phyloP scores from a whole-genome alignment of 176 grass and related monocot genomes.

The Neostapfia colusana region DNA sequence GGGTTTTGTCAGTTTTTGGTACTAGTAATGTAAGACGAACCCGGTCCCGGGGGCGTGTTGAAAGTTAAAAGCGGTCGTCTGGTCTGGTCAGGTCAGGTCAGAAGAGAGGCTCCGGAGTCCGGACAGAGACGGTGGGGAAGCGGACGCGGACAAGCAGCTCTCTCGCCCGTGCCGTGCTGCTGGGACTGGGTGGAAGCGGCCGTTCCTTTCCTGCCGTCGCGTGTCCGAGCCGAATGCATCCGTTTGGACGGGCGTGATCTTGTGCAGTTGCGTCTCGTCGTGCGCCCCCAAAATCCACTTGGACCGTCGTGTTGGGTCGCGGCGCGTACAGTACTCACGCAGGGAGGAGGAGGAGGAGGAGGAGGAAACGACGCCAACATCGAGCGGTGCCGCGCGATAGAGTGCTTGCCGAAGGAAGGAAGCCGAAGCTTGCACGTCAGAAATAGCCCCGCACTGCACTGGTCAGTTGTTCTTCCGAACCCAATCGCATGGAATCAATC shows the following conservation, averaged over 20 bases:
- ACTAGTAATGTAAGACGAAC: neutral
- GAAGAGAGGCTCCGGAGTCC: too few relatives aligned
- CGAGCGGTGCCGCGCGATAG: too few relatives aligned
- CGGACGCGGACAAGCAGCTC: conserved; percentile 20
- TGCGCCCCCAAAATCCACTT: too few relatives aligned
- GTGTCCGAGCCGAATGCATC: neutral
- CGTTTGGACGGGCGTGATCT: too few relatives aligned
- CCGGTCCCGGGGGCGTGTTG: conserved; percentile 4
- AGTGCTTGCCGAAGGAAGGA: too few relatives aligned
- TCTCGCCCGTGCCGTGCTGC: conserved; percentile 20
- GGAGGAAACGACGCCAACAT: too few relatives aligned
- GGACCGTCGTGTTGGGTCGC: too few relatives aligned
- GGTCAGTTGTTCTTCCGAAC: neutral
- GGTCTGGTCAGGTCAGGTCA: neutral
- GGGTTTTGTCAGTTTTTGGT: conserved; percentile 33
- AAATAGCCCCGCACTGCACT: neutral
- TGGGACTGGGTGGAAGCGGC: too few relatives aligned
- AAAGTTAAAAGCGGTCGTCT: conserved; percentile 32
- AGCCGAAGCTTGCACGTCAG: conserved; percentile 3
- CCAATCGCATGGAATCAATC: too few relatives aligned
- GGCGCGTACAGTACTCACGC: too few relatives aligned
- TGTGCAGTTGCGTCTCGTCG: too few relatives aligned
- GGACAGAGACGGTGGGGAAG: neutral
- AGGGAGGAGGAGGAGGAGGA: too few relatives aligned
- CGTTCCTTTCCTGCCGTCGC: neutral